Conservation (phyloP, 2,329 filamentous ascomycete genomes). For the Pseudohalonectria lignicola region DNA sequence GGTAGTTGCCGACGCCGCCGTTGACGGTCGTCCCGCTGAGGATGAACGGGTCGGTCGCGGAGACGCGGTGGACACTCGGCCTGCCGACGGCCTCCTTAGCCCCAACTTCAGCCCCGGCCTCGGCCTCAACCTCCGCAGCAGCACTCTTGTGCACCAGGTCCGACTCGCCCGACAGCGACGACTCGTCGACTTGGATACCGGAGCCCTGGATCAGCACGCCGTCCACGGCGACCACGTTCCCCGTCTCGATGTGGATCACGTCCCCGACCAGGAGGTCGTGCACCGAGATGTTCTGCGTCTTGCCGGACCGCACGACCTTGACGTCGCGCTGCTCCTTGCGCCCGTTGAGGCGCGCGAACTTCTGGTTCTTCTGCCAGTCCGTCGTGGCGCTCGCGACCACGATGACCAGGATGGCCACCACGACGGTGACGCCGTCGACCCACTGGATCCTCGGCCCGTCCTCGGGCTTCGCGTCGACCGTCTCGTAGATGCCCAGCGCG, state of each 20-base stretch:
- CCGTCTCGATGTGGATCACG: conserved; percentile 53
- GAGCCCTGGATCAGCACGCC: conserved; percentile 54
- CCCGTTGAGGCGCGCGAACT: conserved; percentile 45
- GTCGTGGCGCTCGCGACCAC: conserved; percentile 48
- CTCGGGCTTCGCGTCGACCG: neutral
- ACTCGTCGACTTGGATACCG: conserved; percentile 58
- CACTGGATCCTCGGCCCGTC: conserved; percentile 1
- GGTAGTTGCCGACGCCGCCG: conserved; percentile 41
- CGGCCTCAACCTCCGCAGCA: conserved; percentile 26
- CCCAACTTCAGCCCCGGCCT: conserved; percentile 33
- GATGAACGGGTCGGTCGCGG: conserved; percentile 50
- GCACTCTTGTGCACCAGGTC: conserved; percentile 59
- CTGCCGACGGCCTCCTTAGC: neutral
- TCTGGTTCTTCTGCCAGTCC: conserved; percentile 52
- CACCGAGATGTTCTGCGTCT: conserved; percentile 46
- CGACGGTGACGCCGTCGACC: conserved; percentile 4
- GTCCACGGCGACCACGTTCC: conserved; percentile 56
- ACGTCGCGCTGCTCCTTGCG: conserved; percentile 50
- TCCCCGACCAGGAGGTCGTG: conserved; percentile 56
- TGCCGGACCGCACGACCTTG: conserved; percentile 53
- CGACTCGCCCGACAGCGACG: conserved; percentile 59
- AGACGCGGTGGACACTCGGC: conserved; percentile 15
- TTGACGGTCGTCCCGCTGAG: conserved; percentile 43
- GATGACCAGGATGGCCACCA: conserved; percentile 14
- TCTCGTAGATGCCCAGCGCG: conserved; percentile 4